Evolutionary conservation across 1,284 basidiomycete species (phyloP), one percentile per base, ranked within the genome.

Genomic region (Pseudozyma pruni): DNA sequence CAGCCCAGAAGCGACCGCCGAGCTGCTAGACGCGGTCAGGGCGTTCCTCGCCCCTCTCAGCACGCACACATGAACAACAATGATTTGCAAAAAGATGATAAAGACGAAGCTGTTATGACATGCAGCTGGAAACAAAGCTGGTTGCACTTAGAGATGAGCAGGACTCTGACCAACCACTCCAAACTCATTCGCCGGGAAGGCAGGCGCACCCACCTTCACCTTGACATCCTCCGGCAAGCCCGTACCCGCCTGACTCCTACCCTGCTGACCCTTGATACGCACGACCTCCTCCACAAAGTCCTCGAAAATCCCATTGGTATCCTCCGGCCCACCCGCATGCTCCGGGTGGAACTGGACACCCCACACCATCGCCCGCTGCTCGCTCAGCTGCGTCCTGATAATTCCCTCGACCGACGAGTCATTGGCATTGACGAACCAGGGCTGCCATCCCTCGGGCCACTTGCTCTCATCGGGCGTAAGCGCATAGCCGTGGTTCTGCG

Each of bases 401-500:
- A 81, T 76, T 32, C 79, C 79, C 53, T 81, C 79, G 29, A 81
- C 76, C 46, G 70, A 74, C 48, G 76, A 77, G 60, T 81, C 79
- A 60, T 81, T 81, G 35, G 78, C 80, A 47, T 81, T 81, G 60
- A 80, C 73, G 49, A 80, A 81, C 76, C 76, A 80, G 4, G 78
- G 78, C 63, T 72, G 57, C 80, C 80, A 81, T 35, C 74, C 77
- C 42, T 78, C 55, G 25, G 76, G 76, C 78, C 78, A 81, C 47
- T 75, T 72, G 56, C 71, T 73, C 61, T 78, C 75, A 38, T 74
- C 71, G 11, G 62, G 68, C 6, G 78, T 75, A 6, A 81, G 54
- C 14, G 51, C 73, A 32, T 38, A 76, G 0, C 71, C 80, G 91
- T 93, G 84, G 72, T 85, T 85, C 79, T 85, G 84, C 33, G 81